Percentiles rank a stretch among this genome's conserved stretches.
phyloP scores from a whole-genome alignment of 2,329 filamentous ascomycete species.

The Mycosphaerella sp. region DNA sequence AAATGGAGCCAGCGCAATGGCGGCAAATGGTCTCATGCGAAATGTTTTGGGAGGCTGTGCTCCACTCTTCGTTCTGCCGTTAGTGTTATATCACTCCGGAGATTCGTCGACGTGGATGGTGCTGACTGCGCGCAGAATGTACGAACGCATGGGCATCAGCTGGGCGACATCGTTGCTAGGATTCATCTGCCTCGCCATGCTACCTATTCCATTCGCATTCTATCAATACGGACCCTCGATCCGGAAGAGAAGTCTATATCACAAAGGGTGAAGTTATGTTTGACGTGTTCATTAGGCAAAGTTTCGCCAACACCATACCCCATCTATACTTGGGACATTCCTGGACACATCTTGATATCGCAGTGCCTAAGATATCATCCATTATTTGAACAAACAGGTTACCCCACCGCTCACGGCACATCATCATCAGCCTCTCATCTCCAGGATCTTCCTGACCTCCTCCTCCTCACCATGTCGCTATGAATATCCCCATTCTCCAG shows the following conservation, averaged over 20 bases:
- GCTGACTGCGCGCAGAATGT: slow-evolving; percentile 27
- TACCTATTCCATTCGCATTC: slow-evolving; percentile 36
- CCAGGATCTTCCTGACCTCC: too few relatives aligned
- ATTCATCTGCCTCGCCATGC: slow-evolving; percentile 36
- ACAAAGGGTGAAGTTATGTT: too few relatives aligned
- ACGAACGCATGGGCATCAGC: slow-evolving; percentile 36
- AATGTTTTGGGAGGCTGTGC: slow-evolving; percentile 16
- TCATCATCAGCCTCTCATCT: too few relatives aligned
- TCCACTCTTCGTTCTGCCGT: slow-evolving; percentile 13
- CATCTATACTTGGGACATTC: too few relatives aligned
- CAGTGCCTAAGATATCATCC: too few relatives aligned
- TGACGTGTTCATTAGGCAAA: too few relatives aligned
- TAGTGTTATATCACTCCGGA: background rate
- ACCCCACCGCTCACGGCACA: too few relatives aligned
- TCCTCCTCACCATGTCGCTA: too few relatives aligned
- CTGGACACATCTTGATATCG: too few relatives aligned
- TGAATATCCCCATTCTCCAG: background rate
- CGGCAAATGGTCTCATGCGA: slow-evolving; percentile 49
- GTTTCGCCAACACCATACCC: too few relatives aligned
- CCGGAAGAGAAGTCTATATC: too few relatives aligned
- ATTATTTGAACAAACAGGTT: too few relatives aligned
- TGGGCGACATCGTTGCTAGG: slow-evolving; percentile 41
- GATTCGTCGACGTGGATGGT: background rate
- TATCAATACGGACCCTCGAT: slow-evolving; percentile 29
- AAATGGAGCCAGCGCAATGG: slow-evolving; percentile 53